Conservation (phyloP, 345 rosid genomes). For the Eucalyptus caleyi region DNA sequence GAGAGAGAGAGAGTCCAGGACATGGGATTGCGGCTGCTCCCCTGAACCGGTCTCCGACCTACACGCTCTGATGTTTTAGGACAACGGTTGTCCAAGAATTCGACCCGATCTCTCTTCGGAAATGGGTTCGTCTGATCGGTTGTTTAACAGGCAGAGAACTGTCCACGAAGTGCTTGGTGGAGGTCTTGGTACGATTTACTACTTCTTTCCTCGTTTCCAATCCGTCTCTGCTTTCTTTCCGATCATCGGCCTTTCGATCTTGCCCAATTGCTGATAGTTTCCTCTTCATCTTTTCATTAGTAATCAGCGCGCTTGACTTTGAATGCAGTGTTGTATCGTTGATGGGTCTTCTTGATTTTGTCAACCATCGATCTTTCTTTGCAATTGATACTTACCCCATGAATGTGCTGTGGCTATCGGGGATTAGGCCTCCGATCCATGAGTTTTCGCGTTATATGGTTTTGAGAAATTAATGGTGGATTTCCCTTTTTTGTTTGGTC, state of each 20-base stretch:
- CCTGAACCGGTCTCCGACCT: neutral
- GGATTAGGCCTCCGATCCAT: neutral
- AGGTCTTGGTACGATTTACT: slow-evolving; percentile 44
- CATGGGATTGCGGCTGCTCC: neutral
- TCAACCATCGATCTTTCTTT: neutral
- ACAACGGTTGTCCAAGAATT: neutral
- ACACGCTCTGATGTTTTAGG: neutral
- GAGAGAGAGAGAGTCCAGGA: neutral
- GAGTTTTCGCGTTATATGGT: neutral
- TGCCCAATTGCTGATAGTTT: neutral
- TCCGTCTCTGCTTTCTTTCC: neutral
- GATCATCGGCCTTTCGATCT: neutral
- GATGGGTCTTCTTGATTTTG: neutral
- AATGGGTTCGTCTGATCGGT: slow-evolving; percentile 53
- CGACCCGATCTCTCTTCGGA: slow-evolving; percentile 1
- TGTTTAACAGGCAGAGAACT: slow-evolving; percentile 57
- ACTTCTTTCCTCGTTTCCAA: neutral
- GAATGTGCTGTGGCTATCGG: neutral
- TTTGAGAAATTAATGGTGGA: neutral
- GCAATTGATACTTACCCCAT: neutral
- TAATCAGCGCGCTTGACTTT: neutral
- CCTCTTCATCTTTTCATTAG: neutral
- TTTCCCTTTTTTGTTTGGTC: neutral
- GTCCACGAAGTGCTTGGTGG: slow-evolving; percentile 83
- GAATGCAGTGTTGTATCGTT: neutral